A percentile compares a stretch with the other conserved stretches of the same genome.
phyloP scores from a whole-genome alignment of 495 filamentous ascomycete genomes.

The Hypoxylon crocopeplum region DNA sequence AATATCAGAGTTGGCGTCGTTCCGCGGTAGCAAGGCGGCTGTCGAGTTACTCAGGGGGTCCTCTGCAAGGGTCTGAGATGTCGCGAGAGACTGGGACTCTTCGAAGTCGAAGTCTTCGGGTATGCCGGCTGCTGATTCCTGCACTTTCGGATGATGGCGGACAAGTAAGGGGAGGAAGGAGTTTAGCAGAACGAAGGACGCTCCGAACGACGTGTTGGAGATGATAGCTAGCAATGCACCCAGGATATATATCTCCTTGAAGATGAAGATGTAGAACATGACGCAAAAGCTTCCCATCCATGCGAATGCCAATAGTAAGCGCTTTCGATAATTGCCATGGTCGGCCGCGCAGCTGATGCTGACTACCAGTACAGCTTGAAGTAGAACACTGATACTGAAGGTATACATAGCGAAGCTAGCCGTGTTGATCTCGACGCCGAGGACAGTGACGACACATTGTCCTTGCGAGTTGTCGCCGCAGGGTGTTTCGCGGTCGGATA shows the following conservation, averaged over 20 bases:
- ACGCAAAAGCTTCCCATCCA: slow-evolving; percentile 79
- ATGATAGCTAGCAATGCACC: slow-evolving; percentile 84
- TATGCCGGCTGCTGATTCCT: slow-evolving; percentile 37
- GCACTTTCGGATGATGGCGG: slow-evolving; percentile 70
- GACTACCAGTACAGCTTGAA: slow-evolving; percentile 89
- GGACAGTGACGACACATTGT: slow-evolving; percentile 82
- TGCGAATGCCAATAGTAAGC: slow-evolving; percentile 81
- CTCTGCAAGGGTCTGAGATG: slow-evolving; percentile 33
- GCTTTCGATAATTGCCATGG: slow-evolving; percentile 92
- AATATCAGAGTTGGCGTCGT: slow-evolving; percentile 38
- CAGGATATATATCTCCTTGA: slow-evolving; percentile 75
- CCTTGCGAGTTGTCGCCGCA: slow-evolving; percentile 65
- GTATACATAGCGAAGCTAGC: slow-evolving; percentile 99
- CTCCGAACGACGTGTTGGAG: slow-evolving; percentile 88
- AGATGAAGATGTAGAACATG: slow-evolving; percentile 87
- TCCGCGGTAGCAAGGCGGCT: slow-evolving; percentile 48
- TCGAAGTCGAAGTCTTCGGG: slow-evolving; percentile 44
- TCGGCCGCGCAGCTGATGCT: slow-evolving; percentile 96
- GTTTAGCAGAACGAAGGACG: slow-evolving; percentile 85
- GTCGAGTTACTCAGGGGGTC: slow-evolving; percentile 51
- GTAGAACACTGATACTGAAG: slow-evolving; percentile 87
- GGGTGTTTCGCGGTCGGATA: slow-evolving; percentile 74
- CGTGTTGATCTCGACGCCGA: slow-evolving; percentile 90
- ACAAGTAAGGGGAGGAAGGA: slow-evolving; percentile 84
- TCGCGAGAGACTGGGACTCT: slow-evolving; percentile 32